Evolutionary conservation across 768 basidiomycete species (phyloP).

Genomic region (Calvatia gigantea): DNA sequence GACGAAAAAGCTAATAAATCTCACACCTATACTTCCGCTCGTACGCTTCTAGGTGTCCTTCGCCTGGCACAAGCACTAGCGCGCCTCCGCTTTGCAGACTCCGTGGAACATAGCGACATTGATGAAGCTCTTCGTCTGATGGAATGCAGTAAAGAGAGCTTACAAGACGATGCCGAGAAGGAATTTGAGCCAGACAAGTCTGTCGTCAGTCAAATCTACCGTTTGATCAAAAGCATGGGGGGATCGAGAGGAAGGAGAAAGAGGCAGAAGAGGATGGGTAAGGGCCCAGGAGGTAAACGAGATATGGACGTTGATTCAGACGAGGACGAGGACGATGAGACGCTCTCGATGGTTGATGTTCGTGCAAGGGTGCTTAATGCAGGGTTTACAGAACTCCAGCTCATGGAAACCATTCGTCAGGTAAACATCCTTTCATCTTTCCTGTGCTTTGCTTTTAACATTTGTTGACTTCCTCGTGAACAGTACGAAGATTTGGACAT

Average conservation of each 20-base stretch:
- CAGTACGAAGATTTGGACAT: conserved; percentile 89
- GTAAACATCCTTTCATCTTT: conserved; percentile 39
- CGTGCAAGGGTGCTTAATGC: conserved; percentile 79
- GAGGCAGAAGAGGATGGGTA: conserved; percentile 52
- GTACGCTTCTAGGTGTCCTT: conserved; percentile 91
- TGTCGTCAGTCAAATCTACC: conserved; percentile 78
- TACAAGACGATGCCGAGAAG: conserved; percentile 75
- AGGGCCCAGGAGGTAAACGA: conserved; percentile 65
- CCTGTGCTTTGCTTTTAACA: conserved; percentile 10
- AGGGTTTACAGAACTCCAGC: conserved; percentile 88
- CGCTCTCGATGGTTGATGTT: conserved; percentile 84
- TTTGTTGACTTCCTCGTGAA: conserved; percentile 12
- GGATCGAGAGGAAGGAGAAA: conserved; percentile 31
- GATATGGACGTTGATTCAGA: conserved; percentile 70
- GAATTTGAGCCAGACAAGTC: conserved; percentile 75
- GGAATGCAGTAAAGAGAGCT: conserved; percentile 92
- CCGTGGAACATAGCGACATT: conserved; percentile 83
- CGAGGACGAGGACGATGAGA: conserved; percentile 64
- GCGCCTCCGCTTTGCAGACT: conserved; percentile 79
- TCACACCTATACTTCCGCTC: conserved; percentile 93
- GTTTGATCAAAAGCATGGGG: conserved; percentile 88
- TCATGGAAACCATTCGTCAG: conserved; percentile 80
- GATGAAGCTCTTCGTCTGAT: conserved; percentile 96
- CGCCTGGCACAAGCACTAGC: conserved; percentile 95
- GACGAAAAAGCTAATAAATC: conserved; percentile 85